A percentile compares a stretch with the other conserved stretches of the same genome.
Evolutionary conservation across 2,329 filamentous ascomycete genomes (phyloP).

Genomic region (Paecilomyces formosus): DNA sequence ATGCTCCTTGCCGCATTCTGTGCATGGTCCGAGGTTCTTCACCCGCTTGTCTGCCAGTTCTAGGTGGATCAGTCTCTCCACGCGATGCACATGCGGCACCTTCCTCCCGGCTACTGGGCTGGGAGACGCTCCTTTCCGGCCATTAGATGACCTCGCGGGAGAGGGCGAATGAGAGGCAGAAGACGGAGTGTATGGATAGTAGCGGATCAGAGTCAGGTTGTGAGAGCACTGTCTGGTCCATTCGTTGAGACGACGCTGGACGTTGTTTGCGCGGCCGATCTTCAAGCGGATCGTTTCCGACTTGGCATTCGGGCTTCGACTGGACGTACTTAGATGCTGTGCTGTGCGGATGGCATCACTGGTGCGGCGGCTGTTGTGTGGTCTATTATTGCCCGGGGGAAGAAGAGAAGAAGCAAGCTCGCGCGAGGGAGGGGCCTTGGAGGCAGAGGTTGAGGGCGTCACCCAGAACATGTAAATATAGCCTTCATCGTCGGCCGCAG

Average conservation of each 20-base stretch:
- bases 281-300: constrained; percentile 59
- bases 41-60: constrained; percentile 61
- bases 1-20: constrained; percentile 75
- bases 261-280: constrained; percentile 66
- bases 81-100: constrained; percentile 76
- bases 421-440: constrained; percentile 43
- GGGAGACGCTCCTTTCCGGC: constrained; percentile 5
- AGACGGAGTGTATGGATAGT: constrained; percentile 65
- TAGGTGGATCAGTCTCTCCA: constrained; percentile 84
- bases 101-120: constrained; percentile 47
- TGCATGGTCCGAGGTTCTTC: constrained; percentile 57
- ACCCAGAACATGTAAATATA: constrained; percentile 99
- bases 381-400: constrained; percentile 35
- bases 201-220: constrained; percentile 77
- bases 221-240: constrained; percentile 93
- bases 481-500: constrained; percentile 67
- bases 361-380: constrained; percentile 19
- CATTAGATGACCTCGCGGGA: constrained; percentile 4
- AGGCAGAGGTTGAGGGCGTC: constrained; percentile 55
- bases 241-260: constrained; percentile 83
- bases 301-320: constrained; percentile 18
- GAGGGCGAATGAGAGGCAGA: constrained; percentile 13
- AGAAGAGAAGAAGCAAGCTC: constrained; percentile 56
- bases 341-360: constrained; percentile 32
- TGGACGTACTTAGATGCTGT: constrained; percentile 24